Conservation (phyloP, 2,329 filamentous ascomycete genomes). For the Raffaelea albimanens region DNA sequence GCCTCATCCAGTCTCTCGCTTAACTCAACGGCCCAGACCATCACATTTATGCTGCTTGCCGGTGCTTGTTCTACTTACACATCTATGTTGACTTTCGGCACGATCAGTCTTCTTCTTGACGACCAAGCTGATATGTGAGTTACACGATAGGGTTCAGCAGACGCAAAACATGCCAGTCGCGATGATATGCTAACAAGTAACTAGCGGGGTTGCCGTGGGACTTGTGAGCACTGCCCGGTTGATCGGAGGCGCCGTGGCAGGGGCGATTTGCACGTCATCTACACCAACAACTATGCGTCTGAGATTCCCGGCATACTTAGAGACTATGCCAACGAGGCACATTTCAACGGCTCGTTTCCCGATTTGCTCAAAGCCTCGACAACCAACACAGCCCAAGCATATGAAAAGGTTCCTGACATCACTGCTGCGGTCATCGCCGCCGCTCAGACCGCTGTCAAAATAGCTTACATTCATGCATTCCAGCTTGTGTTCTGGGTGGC, state of each 20-base stretch:
- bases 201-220: constrained; percentile 22
- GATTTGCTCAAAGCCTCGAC: constrained; percentile 16
- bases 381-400: constrained; percentile 20
- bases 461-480: constrained; percentile 17
- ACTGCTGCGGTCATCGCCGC: constrained; percentile 19
- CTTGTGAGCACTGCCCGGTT: constrained; percentile 23
- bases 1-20: constrained; percentile 21
- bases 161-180: neutral
- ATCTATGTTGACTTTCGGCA: constrained; percentile 21
- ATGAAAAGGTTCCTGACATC: constrained; percentile 17
- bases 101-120: constrained; percentile 22
- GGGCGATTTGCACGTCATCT: constrained; percentile 25
- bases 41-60: constrained; percentile 19
- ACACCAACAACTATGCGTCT: constrained; percentile 19
- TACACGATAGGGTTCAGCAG: too few species aligned
- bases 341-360: constrained; percentile 12
- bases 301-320: constrained; percentile 11
- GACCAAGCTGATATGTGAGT: constrained; percentile 22
- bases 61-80: constrained; percentile 19
- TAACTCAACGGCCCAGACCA: constrained; percentile 21
- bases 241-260: constrained; percentile 24
- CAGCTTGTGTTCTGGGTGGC: constrained; percentile 24
- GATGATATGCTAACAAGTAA: neutral
- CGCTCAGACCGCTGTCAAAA: constrained; percentile 19
- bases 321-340: constrained; percentile 10